Base-by-base conservation (phyloP, 2,329 filamentous ascomycete species). In the Fusarium caatingaense region DNA sequence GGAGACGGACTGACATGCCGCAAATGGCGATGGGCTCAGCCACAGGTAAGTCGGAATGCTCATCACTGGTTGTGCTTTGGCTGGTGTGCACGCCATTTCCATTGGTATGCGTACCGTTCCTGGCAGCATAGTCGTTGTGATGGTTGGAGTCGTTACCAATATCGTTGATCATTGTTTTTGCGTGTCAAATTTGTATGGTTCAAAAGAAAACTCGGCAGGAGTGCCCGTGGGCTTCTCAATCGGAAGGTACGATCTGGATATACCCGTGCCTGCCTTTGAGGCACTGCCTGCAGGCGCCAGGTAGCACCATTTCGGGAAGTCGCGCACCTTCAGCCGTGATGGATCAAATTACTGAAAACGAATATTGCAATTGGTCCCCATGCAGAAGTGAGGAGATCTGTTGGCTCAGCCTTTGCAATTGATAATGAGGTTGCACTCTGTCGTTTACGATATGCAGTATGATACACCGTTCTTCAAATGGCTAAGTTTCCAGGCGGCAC, bases 21-120 rank as follows among this genome's bases (percentile, higher is more conserved):
- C 56, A 60, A 6, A 60, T 60, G 6, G 56, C 56, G 18, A 60
- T 46, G 5, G 56, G 56, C 8, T 59, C 56, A 18, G 37, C 40
- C 3, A 27, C 3, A 11, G 21, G 20, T 20, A 8, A 21, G 2
- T 25, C 21, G 18, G 34, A 32, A 7, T n/a, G 18, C 10, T 18
- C 8, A 4, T 20, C 47, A 3, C 48, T 34, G 8, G 15, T 6
- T 53, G 20, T 18, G 11, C 30, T 25, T 6, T 27, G 18, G 18
- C 30, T 34, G 13, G 10, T 34, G 10, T 18, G 5, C n/a, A 34
- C 30, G 11, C 20, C 30, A 30, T 32, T 48, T 15, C 40, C 40
- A 18, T 56, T 47, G 13, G 25, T 51, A 6, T 56, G 42, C 12
- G 44, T 28, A 2, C 46, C 55, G 9, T 57, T 53, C 3, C 18